Percentiles rank a stretch among this genome's conserved stretches.
These are phyloP conservation scores for Debaryomyces robertsiae DNA, from an alignment of 1,139 yeast species.

Conservation along the genomic window DNA sequence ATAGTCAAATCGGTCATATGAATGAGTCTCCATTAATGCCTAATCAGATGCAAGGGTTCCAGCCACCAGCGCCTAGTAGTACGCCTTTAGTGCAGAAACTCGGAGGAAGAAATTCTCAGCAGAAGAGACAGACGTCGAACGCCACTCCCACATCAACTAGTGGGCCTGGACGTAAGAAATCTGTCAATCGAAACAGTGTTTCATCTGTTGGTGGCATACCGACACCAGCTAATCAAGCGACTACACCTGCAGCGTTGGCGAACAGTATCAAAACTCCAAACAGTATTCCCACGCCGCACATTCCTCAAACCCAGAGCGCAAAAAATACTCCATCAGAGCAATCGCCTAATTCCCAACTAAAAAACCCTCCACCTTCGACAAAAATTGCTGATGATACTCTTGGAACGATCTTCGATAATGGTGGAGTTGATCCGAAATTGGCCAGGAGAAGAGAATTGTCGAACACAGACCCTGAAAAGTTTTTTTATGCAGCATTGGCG, in stretches of 20 bases:
- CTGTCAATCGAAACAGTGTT: slow-evolving; percentile 28
- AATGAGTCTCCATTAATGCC: slow-evolving; percentile 23
- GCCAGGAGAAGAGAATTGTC: slow-evolving; percentile 52
- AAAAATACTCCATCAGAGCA: slow-evolving; percentile 47
- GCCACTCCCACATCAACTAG: slow-evolving; percentile 18
- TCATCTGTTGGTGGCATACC: slow-evolving; percentile 26
- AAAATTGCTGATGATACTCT: slow-evolving; percentile 23
- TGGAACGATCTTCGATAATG: slow-evolving; percentile 28
- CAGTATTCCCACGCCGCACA: slow-evolving; percentile 48
- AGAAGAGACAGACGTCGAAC: slow-evolving; percentile 20
- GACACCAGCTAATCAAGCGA: slow-evolving; percentile 39
- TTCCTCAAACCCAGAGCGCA: slow-evolving; percentile 36
- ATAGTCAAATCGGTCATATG: slow-evolving; percentile 30
- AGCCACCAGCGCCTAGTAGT: slow-evolving; percentile 15
- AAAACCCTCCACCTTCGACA: slow-evolving; percentile 13
- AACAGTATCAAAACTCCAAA: slow-evolving; percentile 49
- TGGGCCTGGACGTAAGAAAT: slow-evolving; percentile 27
- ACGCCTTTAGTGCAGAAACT: slow-evolving; percentile 19
- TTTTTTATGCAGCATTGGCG: slow-evolving; percentile 53
- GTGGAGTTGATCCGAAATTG: slow-evolving; percentile 36
- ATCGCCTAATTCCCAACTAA: slow-evolving; percentile 34
- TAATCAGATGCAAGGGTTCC: slow-evolving; percentile 19
- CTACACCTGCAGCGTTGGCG: slow-evolving; percentile 46
- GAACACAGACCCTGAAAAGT: slow-evolving; percentile 47
- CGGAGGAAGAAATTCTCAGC: slow-evolving; percentile 13